These are phyloP conservation scores for Phytopythium boreale DNA, from an alignment of 352 stramenopile genomes.

Conservation along the genomic window DNA sequence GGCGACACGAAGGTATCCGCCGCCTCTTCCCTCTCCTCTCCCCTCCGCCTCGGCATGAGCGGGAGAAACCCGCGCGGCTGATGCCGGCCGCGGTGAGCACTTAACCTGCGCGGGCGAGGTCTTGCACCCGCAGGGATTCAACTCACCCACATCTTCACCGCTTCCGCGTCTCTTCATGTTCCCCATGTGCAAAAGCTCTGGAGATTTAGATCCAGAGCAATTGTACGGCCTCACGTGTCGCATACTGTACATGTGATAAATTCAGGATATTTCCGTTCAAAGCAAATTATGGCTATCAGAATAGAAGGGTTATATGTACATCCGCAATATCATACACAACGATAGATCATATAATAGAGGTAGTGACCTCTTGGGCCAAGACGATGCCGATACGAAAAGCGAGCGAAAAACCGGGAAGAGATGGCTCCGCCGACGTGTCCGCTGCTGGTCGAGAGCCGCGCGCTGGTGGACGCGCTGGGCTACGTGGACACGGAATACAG, in stretches of 20 bases:
- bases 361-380: too few species aligned
- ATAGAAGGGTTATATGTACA: too few species aligned
- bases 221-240: too few species aligned
- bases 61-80: conserved; percentile 5
- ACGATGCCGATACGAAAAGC: too few species aligned
- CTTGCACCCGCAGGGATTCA: conserved; percentile 40
- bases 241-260: too few species aligned
- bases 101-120: conserved; percentile 42
- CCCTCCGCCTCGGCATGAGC: not conserved
- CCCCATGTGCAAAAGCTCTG: too few species aligned
- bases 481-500: conserved; percentile 77
- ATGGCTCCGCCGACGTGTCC: conserved; percentile 45
- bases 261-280: too few species aligned
- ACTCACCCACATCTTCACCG: conserved; percentile 32
- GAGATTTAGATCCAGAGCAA: too few species aligned
- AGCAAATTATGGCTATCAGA: too few species aligned
- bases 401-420: too few species aligned
- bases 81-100: conserved; percentile 44
- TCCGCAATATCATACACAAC: too few species aligned
- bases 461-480: conserved; percentile 69
- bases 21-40: conserved; percentile 19
- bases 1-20: conserved; percentile 67
- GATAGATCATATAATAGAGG: too few species aligned
- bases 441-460: conserved; percentile 54
- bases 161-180: not conserved